phyloP scores from a whole-genome alignment of 1,139 yeast genomes.

The Dujonia santamariae region DNA sequence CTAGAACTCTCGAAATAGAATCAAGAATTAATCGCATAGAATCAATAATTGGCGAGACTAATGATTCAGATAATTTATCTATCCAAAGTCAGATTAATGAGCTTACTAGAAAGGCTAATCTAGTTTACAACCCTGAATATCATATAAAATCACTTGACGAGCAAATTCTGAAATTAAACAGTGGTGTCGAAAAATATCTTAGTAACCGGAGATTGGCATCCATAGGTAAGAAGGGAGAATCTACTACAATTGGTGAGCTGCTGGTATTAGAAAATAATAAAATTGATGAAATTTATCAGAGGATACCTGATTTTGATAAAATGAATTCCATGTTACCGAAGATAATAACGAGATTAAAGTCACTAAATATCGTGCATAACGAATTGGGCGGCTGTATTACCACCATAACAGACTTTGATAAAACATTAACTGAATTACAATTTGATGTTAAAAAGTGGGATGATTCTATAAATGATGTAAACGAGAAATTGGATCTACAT shows the following conservation, averaged over 20 bases:
- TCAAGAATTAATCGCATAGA: conserved; percentile 22
- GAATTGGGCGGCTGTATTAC: conserved; percentile 29
- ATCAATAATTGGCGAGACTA: conserved; percentile 15
- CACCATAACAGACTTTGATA: conserved; percentile 32
- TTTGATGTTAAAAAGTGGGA: conserved; percentile 43
- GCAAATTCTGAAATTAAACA: conserved; percentile 15
- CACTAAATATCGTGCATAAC: conserved; percentile 43
- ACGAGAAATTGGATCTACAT: conserved; percentile 28
- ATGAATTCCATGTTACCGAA: conserved; percentile 36
- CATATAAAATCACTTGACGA: conserved; percentile 18
- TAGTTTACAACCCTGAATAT: conserved; percentile 36
- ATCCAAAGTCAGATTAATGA: conserved; percentile 28
- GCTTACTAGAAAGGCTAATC: conserved; percentile 33
- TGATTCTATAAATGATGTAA: conserved; percentile 31
- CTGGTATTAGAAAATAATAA: conserved; percentile 17
- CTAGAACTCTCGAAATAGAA: conserved; percentile 19
- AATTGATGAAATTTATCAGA: conserved; percentile 35
- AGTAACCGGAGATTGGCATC: conserved; percentile 15
- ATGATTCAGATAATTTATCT: conserved; percentile 10
- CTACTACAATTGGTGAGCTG: background rate
- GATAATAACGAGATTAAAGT: conserved; percentile 39
- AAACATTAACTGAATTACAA: conserved; percentile 28
- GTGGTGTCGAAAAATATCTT: conserved; percentile 16
- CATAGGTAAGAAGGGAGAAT: conserved; percentile 11
- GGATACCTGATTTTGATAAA: conserved; percentile 34